phyloP scores from a whole-genome alignment of 768 basidiomycete genomes.

The Boletellus ananas region DNA sequence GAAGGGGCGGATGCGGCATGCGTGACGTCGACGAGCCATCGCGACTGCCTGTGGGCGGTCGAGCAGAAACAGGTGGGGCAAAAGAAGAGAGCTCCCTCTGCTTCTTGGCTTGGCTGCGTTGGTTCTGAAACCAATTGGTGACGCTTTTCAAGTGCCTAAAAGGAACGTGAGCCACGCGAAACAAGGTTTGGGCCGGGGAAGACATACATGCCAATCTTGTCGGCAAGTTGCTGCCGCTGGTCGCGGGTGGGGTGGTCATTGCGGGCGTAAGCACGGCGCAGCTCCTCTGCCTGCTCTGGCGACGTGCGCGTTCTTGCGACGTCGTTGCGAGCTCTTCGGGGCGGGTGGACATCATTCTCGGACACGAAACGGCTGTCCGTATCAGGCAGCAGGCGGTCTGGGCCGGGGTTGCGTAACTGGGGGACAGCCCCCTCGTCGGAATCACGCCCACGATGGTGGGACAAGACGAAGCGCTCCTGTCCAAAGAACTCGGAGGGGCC shows the following conservation, averaged over 20 bases:
- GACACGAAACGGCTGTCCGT: slow-evolving; percentile 48
- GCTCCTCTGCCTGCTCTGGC: slow-evolving; percentile 62
- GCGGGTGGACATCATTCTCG: slow-evolving; percentile 43
- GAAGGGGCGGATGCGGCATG: slow-evolving; percentile 4
- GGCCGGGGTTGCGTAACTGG: slow-evolving; percentile 38
- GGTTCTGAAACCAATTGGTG: slow-evolving; percentile 87
- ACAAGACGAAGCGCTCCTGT: slow-evolving; percentile 31
- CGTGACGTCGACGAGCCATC: slow-evolving; percentile 10
- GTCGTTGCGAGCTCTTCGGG: slow-evolving; percentile 29
- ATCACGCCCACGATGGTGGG: slow-evolving; percentile 33
- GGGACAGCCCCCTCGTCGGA: slow-evolving; percentile 23
- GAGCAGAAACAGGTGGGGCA: slow-evolving; percentile 17
- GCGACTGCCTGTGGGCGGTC: slow-evolving; percentile 13
- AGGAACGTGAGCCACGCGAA: slow-evolving; percentile 25
- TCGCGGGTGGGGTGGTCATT: slow-evolving; percentile 69
- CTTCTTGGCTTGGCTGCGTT: slow-evolving; percentile 74
- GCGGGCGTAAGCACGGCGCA: slow-evolving; percentile 58
- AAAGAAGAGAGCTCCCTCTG: slow-evolving; percentile 50
- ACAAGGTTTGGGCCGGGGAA: slow-evolving; percentile 10
- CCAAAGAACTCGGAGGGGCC: slow-evolving; percentile 29
- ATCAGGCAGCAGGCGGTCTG: slow-evolving; percentile 49
- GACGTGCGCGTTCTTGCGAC: slow-evolving; percentile 56
- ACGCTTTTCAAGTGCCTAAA: slow-evolving; percentile 74
- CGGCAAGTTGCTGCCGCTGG: slow-evolving; percentile 60
- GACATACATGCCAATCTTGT: slow-evolving; percentile 73